Evolutionary conservation across 192 early-diverging fungal species (phyloP).

Genomic region (Dissophora globulifera): DNA sequence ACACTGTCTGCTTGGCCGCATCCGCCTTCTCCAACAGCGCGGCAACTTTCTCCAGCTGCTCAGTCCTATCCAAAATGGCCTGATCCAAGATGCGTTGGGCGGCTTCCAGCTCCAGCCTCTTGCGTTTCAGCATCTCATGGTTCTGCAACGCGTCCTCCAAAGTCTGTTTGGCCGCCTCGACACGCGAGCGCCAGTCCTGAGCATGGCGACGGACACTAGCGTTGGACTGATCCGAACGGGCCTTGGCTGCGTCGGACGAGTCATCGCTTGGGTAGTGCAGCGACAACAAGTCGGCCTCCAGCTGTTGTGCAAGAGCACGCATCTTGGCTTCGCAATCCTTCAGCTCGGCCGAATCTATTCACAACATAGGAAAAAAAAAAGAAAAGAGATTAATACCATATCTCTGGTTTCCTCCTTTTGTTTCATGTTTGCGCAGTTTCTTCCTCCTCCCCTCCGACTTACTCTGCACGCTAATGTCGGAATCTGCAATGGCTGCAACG

Average conservation of each 20-base stretch:
- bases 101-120: constrained; percentile 19
- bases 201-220: constrained; percentile 16
- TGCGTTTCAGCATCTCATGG: constrained; percentile 11
- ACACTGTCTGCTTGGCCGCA: constrained; percentile 4
- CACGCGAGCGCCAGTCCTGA: neutral
- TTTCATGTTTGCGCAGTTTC: too few species aligned
- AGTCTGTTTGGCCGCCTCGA: constrained; percentile 4
- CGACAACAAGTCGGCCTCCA: constrained; percentile 6
- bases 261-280: constrained; percentile 26
- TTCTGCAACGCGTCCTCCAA: constrained; percentile 2
- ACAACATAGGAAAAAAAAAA: too few species aligned
- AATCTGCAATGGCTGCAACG: neutral
- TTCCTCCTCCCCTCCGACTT: too few species aligned
- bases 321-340: constrained; percentile 6
- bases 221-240: constrained; percentile 11
- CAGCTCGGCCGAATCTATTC: neutral
- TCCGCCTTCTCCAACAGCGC: constrained; percentile 24
- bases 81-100: constrained; percentile 1
- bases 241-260: constrained; percentile 12
- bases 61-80: constrained; percentile 15
- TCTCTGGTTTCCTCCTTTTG: too few species aligned
- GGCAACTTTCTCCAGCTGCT: constrained; percentile 9
- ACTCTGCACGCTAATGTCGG: neutral
- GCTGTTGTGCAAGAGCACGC: constrained; percentile 1
- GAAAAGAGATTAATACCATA: neutral